A percentile compares a stretch with the other conserved stretches of the same genome.
Conservation (phyloP, 1,139 yeast genomes). For the Debaryomyces nepalensis region DNA sequence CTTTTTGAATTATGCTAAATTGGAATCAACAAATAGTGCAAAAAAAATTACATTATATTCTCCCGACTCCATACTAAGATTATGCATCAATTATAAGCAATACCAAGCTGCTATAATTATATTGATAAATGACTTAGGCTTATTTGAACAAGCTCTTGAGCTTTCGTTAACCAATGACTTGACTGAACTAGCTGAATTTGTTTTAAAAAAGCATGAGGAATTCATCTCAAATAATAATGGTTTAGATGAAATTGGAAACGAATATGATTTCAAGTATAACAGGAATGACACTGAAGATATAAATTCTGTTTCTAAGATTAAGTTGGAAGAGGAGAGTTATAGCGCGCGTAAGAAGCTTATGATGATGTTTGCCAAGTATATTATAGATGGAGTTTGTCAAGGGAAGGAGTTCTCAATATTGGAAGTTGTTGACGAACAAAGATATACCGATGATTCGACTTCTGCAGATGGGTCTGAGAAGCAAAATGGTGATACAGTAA, state of each 20-base stretch:
- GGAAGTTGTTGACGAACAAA: constrained; percentile 20
- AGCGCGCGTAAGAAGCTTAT: constrained; percentile 71
- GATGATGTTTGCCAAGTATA: constrained; percentile 67
- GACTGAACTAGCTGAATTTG: constrained; percentile 57
- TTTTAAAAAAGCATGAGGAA: constrained; percentile 40
- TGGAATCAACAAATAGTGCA: constrained; percentile 20
- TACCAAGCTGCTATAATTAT: constrained; percentile 72
- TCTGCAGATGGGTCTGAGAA: constrained; percentile 1
- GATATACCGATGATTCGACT: not conserved
- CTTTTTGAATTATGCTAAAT: constrained; percentile 33
- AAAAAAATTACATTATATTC: constrained; percentile 48
- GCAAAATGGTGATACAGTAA: constrained; percentile 7
- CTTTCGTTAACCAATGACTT: constrained; percentile 69
- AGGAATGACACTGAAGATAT: constrained; percentile 3
- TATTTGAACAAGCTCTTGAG: constrained; percentile 80
- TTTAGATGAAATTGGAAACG: constrained; percentile 12
- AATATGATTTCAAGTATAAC: constrained; percentile 13
- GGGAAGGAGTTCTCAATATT: constrained; percentile 31
- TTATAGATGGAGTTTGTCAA: constrained; percentile 47
- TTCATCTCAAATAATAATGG: constrained; percentile 16
- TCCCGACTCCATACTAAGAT: constrained; percentile 72
- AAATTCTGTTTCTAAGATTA: constrained; percentile 13
- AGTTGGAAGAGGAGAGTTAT: constrained; percentile 39
- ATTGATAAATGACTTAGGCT: constrained; percentile 63
- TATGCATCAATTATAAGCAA: constrained; percentile 66